Conservation (phyloP, 2,329 filamentous ascomycete genomes). For the Sarocladiaceae sp. region DNA sequence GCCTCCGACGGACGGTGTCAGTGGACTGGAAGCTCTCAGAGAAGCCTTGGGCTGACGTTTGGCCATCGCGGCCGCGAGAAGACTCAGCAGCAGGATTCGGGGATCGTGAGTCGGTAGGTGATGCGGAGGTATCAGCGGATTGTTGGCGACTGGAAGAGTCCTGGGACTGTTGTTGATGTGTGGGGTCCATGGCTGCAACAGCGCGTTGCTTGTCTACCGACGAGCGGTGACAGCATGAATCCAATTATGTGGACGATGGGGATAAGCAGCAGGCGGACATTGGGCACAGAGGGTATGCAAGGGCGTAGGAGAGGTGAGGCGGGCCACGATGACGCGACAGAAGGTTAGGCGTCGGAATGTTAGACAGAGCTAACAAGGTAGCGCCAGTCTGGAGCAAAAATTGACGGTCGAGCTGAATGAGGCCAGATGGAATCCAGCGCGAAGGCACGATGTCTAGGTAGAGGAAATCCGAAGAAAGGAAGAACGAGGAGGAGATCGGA, state of each 20-base stretch:
- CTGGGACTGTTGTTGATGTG: constrained; percentile 13
- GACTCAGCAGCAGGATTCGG: constrained; percentile 31
- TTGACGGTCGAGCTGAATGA: too few species aligned
- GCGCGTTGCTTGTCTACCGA: constrained; percentile 2
- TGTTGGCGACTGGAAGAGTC: constrained; percentile 29
- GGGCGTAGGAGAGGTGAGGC: neutral
- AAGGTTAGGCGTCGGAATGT: constrained; percentile 5
- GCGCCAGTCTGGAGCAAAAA: neutral
- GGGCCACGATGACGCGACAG: constrained; percentile 3
- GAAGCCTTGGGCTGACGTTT: constrained; percentile 26
- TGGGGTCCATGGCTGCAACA: constrained; percentile 35
- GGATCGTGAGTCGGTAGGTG: constrained; percentile 44
- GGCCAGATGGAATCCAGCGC: neutral
- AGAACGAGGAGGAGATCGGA: neutral
- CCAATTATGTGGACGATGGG: constrained; percentile 5
- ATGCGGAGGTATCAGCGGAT: constrained; percentile 32
- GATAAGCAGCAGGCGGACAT: neutral
- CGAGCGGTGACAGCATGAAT: constrained; percentile 2
- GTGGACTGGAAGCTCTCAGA: constrained; percentile 53
- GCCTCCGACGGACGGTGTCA: constrained; percentile 53
- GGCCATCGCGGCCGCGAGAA: constrained; percentile 30
- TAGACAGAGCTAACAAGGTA: too few species aligned
- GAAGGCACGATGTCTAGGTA: neutral
- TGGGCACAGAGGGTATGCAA: neutral
- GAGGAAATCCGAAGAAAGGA: neutral